Percentiles rank a stretch among this genome's conserved stretches.
phyloP scores from a whole-genome alignment of 306 rosid species.

The Cicer arietinum region DNA sequence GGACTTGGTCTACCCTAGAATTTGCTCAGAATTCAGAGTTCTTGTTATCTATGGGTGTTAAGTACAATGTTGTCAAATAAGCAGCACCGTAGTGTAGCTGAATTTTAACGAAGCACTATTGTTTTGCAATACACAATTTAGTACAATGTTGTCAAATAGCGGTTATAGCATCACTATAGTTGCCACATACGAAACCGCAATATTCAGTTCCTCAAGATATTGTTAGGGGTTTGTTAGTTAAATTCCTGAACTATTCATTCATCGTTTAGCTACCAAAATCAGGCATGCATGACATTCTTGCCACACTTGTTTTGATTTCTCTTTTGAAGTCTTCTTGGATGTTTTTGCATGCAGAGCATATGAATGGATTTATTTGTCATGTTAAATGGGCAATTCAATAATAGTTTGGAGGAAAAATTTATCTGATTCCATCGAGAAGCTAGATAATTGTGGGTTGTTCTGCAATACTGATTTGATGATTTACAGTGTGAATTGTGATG shows the following conservation, averaged over 20 bases:
- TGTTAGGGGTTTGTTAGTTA: background rate
- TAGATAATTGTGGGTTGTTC: constrained; percentile 1
- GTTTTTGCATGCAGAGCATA: background rate
- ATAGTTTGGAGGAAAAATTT: background rate
- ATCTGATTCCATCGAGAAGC: constrained; percentile 5
- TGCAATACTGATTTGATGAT: background rate
- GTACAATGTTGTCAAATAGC: too few species aligned
- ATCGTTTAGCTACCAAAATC: background rate
- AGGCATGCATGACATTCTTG: background rate
- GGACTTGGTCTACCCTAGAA: too few species aligned
- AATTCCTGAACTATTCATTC: too few species aligned
- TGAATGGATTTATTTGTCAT: constrained; percentile 12
- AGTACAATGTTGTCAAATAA: too few species aligned
- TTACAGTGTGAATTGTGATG: constrained; percentile 14
- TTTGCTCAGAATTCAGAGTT: too few species aligned
- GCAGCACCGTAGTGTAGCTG: too few species aligned
- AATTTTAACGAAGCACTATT: too few species aligned
- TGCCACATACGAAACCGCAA: background rate
- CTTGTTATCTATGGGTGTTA: background rate
- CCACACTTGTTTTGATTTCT: background rate
- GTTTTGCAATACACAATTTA: too few species aligned
- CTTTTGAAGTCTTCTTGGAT: background rate
- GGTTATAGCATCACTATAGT: background rate
- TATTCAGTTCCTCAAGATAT: background rate
- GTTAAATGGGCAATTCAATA: background rate